These are phyloP conservation scores for Stachybotrys chartarum DNA, from an alignment of 2,329 filamentous ascomycete species.

Conservation along the genomic window DNA sequence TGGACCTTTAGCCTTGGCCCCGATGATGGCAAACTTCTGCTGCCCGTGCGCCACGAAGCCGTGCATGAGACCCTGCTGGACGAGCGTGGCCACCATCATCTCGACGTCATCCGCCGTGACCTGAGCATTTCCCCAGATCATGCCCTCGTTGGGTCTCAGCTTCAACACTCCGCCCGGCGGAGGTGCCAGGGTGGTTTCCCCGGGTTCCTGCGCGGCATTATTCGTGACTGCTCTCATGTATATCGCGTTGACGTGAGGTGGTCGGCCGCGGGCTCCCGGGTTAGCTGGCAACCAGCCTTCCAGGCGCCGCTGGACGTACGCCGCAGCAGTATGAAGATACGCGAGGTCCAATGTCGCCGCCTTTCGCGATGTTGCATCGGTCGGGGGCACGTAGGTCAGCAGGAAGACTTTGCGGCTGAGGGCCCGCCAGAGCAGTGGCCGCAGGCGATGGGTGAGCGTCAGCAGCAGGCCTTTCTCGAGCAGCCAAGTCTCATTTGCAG, in stretches of 20 bases:
- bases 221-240: slow-evolving; percentile 46
- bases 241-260: slow-evolving; percentile 39
- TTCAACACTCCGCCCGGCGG: slow-evolving; percentile 37
- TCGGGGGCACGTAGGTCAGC: slow-evolving; percentile 65
- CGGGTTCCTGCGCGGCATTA: slow-evolving; percentile 24
- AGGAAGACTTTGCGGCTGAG: slow-evolving; percentile 73
- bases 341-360: slow-evolving; percentile 70
- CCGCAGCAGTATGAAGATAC: slow-evolving; percentile 57
- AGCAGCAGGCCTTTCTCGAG: slow-evolving; percentile 69
- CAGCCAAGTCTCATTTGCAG: slow-evolving; percentile 62
- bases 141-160: slow-evolving; percentile 50
- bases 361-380: slow-evolving; percentile 44
- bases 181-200: slow-evolving; percentile 37
- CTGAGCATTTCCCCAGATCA: slow-evolving; percentile 56
- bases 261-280: slow-evolving; percentile 22
- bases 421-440: slow-evolving; percentile 77
- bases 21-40: slow-evolving; percentile 74
- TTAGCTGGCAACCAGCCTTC: slow-evolving; percentile 47
- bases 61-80: slow-evolving; percentile 73
- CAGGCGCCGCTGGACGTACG: slow-evolving; percentile 56
- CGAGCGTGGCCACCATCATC: slow-evolving; percentile 65
- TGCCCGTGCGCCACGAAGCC: slow-evolving; percentile 78
- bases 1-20: slow-evolving; percentile 60
- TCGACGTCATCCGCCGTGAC: slow-evolving; percentile 64
- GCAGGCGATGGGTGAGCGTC: slow-evolving; percentile 67